Evolutionary conservation across 192 early-diverging fungal genomes (phyloP).

Genomic region (Dimargaris cristalligena): DNA sequence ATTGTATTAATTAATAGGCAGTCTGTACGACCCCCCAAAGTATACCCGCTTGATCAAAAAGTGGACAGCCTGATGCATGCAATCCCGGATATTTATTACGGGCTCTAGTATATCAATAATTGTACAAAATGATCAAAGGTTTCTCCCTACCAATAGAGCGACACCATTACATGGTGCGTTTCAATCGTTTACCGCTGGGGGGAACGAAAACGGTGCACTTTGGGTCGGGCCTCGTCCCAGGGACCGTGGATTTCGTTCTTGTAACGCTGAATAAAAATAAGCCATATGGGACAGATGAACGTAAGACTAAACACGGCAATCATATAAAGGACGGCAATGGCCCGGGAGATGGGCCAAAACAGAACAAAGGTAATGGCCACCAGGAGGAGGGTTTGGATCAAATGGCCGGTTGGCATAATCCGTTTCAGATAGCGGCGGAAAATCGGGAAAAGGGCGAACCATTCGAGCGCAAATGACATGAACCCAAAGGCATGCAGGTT

Average conservation of each 20-base stretch:
- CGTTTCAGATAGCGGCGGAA: slow-evolving; percentile 64
- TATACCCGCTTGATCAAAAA: too few relatives aligned
- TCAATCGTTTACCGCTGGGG: too few relatives aligned
- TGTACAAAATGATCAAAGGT: too few relatives aligned
- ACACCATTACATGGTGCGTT: too few relatives aligned
- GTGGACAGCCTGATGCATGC: too few relatives aligned
- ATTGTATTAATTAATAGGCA: too few relatives aligned
- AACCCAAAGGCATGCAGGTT: slow-evolving; percentile 80
- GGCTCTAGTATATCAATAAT: too few relatives aligned
- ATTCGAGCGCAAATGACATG: slow-evolving; percentile 68
- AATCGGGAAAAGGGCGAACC: slow-evolving; percentile 93
- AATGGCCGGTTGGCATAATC: slow-evolving; percentile 14
- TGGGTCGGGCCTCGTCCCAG: slow-evolving; percentile 86
- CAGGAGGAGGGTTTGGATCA: slow-evolving; percentile 19
- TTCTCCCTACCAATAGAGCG: too few relatives aligned
- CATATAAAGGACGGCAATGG: slow-evolving; percentile 49
- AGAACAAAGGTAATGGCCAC: slow-evolving; percentile 38
- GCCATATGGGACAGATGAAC: slow-evolving; percentile 76
- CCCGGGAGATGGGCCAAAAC: slow-evolving; percentile 50
- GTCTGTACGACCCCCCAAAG: too few relatives aligned
- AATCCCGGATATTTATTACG: too few relatives aligned
- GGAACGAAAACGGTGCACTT: slow-evolving; percentile 42
- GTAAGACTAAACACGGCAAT: slow-evolving; percentile 59
- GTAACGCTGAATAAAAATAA: slow-evolving; percentile 85
- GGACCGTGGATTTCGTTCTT: slow-evolving; percentile 97